phyloP scores from a whole-genome alignment of 345 rosid genomes.

The Lepidium africanum region DNA sequence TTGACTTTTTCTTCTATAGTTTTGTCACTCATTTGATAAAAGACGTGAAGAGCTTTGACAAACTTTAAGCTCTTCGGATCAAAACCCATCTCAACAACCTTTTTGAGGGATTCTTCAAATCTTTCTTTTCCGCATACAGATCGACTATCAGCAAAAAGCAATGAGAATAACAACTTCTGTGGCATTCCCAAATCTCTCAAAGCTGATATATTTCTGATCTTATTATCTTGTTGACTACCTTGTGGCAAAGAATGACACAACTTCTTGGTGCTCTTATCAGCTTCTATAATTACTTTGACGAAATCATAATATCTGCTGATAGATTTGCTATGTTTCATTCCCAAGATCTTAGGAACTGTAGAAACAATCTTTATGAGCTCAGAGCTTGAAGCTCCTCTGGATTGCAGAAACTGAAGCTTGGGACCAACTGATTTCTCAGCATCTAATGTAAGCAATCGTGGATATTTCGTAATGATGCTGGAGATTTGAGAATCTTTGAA shows the following conservation, averaged over 20 bases:
- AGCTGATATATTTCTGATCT: not conserved
- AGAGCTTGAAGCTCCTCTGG: constrained; percentile 18
- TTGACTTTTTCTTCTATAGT: constrained; percentile 1
- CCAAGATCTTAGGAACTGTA: constrained; percentile 1
- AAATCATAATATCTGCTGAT: not conserved
- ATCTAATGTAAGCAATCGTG: not conserved
- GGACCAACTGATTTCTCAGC: constrained; percentile 14
- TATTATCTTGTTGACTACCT: not conserved
- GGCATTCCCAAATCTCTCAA: constrained; percentile 4
- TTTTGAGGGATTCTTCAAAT: not conserved
- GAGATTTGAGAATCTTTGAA: constrained; percentile 18
- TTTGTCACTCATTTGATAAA: not conserved
- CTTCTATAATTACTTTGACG: not conserved
- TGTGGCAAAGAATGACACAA: not conserved
- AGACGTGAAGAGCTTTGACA: not conserved
- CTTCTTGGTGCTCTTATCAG: not conserved
- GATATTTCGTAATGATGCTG: not conserved
- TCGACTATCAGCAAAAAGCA: not conserved
- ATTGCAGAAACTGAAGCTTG: constrained; percentile 19
- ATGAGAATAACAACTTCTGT: not conserved
- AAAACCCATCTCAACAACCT: constrained; percentile 13
- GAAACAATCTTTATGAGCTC: not conserved
- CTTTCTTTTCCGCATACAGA: not conserved
- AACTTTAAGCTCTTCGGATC: constrained; percentile 7
- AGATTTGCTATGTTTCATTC: not conserved